Evolutionary conservation across 2,329 filamentous ascomycete species (phyloP).

Genomic region (Corinectria fuckeliana): DNA sequence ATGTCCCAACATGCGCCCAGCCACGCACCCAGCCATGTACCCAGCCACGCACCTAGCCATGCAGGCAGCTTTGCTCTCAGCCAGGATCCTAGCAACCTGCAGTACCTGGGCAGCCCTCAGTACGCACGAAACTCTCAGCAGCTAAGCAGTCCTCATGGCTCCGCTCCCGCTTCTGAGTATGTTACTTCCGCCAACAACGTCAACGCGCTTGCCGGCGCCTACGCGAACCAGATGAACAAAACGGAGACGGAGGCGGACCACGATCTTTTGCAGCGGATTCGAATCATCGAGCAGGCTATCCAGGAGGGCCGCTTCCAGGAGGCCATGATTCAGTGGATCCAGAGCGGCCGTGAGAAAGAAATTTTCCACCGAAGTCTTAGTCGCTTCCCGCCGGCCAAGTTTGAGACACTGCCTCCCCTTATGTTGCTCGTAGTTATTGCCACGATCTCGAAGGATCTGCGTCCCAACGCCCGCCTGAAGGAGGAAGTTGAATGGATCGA

Average conservation of each 20-base stretch:
- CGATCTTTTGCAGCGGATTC: slow-evolving; percentile 63
- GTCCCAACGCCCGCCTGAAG: slow-evolving; percentile 56
- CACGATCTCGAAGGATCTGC: slow-evolving; percentile 66
- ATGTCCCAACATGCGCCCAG: slow-evolving; percentile 30
- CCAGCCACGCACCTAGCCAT: slow-evolving; percentile 37
- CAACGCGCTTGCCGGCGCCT: slow-evolving; percentile 44
- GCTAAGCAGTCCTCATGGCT: slow-evolving; percentile 44
- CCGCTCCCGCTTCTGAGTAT: slow-evolving; percentile 44
- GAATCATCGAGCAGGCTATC: slow-evolving; percentile 68
- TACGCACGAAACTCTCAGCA: slow-evolving; percentile 45
- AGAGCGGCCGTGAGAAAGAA: slow-evolving; percentile 66
- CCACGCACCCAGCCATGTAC: slow-evolving; percentile 32
- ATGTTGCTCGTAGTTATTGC: slow-evolving; percentile 70
- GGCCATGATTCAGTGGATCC: slow-evolving; percentile 71
- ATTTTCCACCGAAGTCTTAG: slow-evolving; percentile 61
- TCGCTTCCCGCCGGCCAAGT: slow-evolving; percentile 47
- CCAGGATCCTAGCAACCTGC: slow-evolving; percentile 44
- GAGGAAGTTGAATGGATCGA: slow-evolving; percentile 68
- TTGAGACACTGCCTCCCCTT: slow-evolving; percentile 65
- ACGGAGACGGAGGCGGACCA: slow-evolving; percentile 46
- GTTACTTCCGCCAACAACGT: slow-evolving; percentile 42
- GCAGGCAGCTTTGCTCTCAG: slow-evolving; percentile 43
- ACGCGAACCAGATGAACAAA: slow-evolving; percentile 45
- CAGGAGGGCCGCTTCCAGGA: slow-evolving; percentile 66
- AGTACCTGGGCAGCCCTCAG: slow-evolving; percentile 46